Evolutionary conservation across 805 yeast species (phyloP).

Genomic region (Saccharomycopsis babjevae): DNA sequence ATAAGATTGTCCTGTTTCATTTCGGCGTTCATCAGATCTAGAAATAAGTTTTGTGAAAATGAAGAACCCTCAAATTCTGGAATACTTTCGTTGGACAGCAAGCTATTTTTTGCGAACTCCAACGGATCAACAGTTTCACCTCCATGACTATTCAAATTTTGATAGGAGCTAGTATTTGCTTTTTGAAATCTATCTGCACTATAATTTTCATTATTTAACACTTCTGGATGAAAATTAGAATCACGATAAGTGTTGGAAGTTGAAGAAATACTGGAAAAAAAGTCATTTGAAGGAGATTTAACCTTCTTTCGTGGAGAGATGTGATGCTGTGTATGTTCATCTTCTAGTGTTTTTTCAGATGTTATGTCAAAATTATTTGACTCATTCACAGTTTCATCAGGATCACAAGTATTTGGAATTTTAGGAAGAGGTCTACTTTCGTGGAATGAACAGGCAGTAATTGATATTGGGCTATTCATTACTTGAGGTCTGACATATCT

Average conservation of each 20-base stretch:
- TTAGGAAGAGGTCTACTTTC: neutral
- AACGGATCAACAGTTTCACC: neutral
- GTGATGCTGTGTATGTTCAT: neutral
- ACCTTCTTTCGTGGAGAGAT: no score
- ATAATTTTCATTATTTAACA: no score
- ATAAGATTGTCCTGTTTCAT: neutral
- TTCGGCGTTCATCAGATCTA: no score
- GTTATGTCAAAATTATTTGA: neutral
- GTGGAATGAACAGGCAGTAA: neutral
- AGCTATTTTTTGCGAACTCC: neutral
- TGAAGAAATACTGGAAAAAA: no score
- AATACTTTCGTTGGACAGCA: neutral
- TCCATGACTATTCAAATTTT: neutral
- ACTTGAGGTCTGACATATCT: conserved; percentile 4
- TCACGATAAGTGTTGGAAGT: no score
- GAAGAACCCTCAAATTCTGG: neutral
- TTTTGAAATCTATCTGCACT: no score
- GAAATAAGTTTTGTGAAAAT: neutral
- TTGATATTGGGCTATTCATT: neutral
- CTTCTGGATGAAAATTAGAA: no score
- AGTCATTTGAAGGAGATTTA: no score
- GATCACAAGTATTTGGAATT: neutral
- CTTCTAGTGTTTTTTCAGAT: neutral
- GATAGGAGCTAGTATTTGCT: neutral
- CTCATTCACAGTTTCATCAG: neutral